A percentile compares a stretch with the other conserved stretches of the same genome.
Conservation (phyloP, 306 rosid genomes). For the Oemleria cerasiformis region DNA sequence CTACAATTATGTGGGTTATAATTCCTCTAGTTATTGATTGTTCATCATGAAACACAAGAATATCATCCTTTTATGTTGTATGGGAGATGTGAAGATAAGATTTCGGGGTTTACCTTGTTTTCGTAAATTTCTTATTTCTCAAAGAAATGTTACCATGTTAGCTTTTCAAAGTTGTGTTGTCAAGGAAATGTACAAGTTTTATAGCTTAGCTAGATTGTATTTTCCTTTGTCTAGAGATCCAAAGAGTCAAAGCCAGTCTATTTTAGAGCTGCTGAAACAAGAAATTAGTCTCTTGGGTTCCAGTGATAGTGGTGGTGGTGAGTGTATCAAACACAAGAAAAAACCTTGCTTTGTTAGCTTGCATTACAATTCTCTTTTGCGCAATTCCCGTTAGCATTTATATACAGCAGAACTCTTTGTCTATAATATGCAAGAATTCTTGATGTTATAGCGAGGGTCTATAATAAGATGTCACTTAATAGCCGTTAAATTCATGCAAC, state of each 20-base stretch:
- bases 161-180: conserved; percentile 9
- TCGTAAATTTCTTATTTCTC: background rate
- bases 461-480: too few species aligned
- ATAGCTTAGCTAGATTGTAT: background rate
- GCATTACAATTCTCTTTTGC: too few species aligned
- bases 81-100: conserved; percentile 7
- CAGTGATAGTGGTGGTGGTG: too few species aligned
- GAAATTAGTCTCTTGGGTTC: too few species aligned
- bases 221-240: conserved; percentile 14
- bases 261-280: too few species aligned
- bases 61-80: conserved; percentile 2
- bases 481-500: too few species aligned
- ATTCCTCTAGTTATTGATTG: conserved; percentile 54
- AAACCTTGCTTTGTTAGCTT: too few species aligned
- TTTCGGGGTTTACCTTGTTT: conserved; percentile 5
- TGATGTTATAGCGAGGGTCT: too few species aligned
- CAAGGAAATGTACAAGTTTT: conserved; percentile 10
- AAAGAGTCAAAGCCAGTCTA: conserved; percentile 10
- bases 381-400: too few species aligned
- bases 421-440: too few species aligned
- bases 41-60: conserved; percentile 12
- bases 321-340: too few species aligned
- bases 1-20: conserved; percentile 52
- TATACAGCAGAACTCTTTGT: too few species aligned
- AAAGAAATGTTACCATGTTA: background rate